These are phyloP conservation scores for Wickerhamiella lipophila DNA, from an alignment of 805 yeast species.

Conservation along the genomic window DNA sequence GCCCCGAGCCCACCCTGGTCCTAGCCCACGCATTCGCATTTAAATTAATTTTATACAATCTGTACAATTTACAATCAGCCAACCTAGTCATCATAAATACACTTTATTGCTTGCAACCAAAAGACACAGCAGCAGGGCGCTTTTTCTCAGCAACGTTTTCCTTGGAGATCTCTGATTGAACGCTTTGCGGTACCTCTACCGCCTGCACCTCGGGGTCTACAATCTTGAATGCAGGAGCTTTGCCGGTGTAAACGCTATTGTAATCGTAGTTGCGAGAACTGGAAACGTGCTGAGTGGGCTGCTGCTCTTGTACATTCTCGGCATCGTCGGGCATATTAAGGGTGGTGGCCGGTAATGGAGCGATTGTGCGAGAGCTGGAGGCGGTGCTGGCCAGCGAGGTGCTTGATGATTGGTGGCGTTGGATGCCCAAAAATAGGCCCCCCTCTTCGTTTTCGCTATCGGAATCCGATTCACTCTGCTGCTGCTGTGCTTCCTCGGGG, in stretches of 20 bases:
- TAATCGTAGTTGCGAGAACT: conserved; percentile 20
- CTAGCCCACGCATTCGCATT: not conserved
- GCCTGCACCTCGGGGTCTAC: conserved; percentile 23
- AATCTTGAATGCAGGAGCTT: conserved; percentile 17
- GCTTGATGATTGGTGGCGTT: conserved; percentile 26
- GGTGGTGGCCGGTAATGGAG: conserved; percentile 73
- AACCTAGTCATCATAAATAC: no score
- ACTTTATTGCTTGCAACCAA: not conserved
- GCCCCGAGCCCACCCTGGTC: no score
- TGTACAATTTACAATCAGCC: no score
- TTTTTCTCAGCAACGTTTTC: not conserved
- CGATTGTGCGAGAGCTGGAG: conserved; percentile 35
- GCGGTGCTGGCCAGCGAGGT: conserved; percentile 13
- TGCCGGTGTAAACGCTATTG: conserved; percentile 14
- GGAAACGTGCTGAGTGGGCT: conserved; percentile 16
- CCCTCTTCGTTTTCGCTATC: conserved; percentile 50
- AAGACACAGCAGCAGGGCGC: not conserved
- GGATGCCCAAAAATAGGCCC: conserved; percentile 52
- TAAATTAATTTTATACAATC: not conserved
- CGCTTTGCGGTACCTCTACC: conserved; percentile 17
- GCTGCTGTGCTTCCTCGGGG: conserved; percentile 16
- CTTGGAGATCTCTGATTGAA: not conserved
- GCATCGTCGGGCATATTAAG: conserved; percentile 56
- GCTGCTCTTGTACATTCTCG: conserved; percentile 42
- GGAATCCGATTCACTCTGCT: conserved; percentile 13